A percentile compares a stretch with the other conserved stretches of the same genome.
phyloP scores from a whole-genome alignment of 139 green algal genomes.

The Yamagishiella unicocca region DNA sequence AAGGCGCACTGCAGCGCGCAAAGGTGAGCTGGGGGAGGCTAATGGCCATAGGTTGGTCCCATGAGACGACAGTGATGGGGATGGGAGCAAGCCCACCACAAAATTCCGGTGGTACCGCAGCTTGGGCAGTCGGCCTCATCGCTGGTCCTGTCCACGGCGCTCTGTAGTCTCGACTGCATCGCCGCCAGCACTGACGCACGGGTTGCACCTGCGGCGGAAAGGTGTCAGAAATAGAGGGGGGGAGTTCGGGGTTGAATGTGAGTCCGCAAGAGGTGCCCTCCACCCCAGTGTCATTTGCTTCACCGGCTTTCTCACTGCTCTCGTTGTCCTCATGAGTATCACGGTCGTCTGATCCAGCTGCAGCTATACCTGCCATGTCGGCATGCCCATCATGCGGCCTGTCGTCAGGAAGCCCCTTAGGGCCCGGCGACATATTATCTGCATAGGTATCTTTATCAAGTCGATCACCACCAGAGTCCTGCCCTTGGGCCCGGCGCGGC shows the following conservation, averaged over 20 bases:
- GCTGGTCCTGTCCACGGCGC: not conserved
- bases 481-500: not conserved
- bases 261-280: not conserved
- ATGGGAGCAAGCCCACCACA: not conserved
- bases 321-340: not conserved
- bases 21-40: not conserved
- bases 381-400: not conserved
- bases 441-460: not conserved
- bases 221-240: not conserved
- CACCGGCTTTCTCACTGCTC: not conserved
- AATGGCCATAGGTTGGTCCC: not conserved
- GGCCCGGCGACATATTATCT: not conserved
- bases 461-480: not conserved
- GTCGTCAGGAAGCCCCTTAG: not conserved
- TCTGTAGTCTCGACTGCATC: not conserved
- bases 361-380: too few species aligned
- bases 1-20: not conserved
- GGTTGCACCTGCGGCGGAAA: not conserved
- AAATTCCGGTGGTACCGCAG: not conserved
- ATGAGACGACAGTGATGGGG: not conserved
- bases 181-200: not conserved
- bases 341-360: too few species aligned
- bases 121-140: not conserved
- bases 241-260: not conserved
- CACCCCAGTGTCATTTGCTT: not conserved